Evolutionary conservation across 169 alveolate genomes (phyloP).

Genomic region (Eimeria praecox): DNA sequence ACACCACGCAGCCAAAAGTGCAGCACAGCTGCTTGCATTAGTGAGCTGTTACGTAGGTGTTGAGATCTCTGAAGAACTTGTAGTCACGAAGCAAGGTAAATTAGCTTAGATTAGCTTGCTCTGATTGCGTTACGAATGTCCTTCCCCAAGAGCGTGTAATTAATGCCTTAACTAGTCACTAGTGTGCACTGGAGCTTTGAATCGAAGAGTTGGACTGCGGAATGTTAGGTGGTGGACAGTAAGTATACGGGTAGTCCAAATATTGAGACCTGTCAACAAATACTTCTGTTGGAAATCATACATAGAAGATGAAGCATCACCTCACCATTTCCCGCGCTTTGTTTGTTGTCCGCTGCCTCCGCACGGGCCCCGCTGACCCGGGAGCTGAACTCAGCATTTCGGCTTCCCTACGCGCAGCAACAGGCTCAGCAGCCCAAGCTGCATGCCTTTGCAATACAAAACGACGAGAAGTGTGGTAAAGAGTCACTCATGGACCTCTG

Average conservation of each 20-base stretch:
- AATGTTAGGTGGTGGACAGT: not conserved
- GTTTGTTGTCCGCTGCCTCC: not conserved
- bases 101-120: not conserved
- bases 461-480: not conserved
- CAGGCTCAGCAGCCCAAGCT: constrained; percentile 35
- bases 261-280: not conserved
- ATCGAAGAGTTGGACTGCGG: not conserved
- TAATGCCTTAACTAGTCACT: not conserved
- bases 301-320: not conserved
- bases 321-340: constrained; percentile 21
- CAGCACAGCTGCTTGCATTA: not conserved
- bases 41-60: not conserved
- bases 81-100: not conserved
- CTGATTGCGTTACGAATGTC: not conserved
- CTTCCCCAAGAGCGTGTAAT: not conserved
- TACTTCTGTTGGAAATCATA: not conserved
- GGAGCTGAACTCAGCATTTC: constrained; percentile 7
- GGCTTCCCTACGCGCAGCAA: constrained; percentile 61
- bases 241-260: not conserved
- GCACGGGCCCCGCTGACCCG: not conserved
- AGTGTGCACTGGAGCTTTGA: constrained; percentile 1
- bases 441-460: constrained; percentile 8
- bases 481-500: not conserved
- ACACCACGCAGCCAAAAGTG: not conserved
- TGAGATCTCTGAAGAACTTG: not conserved